These are phyloP conservation scores for Houttuynia cordata DNA, from an alignment of 164 flowering plant genomes.

Conservation along the genomic window DNA sequence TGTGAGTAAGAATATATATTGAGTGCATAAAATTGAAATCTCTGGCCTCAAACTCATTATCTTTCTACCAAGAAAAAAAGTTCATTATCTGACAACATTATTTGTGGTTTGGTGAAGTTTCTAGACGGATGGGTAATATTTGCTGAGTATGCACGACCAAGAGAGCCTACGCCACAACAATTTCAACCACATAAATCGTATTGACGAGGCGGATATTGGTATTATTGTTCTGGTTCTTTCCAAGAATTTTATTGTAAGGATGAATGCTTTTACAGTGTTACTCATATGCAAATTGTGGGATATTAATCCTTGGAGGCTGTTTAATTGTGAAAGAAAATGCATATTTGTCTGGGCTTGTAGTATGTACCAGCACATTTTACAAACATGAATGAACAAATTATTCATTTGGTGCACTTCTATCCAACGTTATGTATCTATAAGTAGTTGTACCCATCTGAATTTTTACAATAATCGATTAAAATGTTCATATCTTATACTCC, in stretches of 20 bases:
- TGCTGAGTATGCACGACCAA: conserved; percentile 16
- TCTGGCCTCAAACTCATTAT: neutral
- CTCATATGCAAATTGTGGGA: no score
- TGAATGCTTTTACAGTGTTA: neutral
- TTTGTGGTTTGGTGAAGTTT: conserved; percentile 3
- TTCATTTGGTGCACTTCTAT: no score
- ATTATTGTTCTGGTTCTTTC: neutral
- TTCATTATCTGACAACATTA: no score
- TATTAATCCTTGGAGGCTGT: no score
- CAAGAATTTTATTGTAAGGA: neutral
- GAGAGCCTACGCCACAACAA: conserved; percentile 1
- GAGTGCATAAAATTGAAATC: neutral
- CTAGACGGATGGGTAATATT: conserved; percentile 20
- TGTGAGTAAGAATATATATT: neutral
- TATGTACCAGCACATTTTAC: no score
- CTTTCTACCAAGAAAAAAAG: neutral
- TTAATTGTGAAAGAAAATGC: no score
- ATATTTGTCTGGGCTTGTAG: no score
- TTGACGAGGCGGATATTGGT: neutral
- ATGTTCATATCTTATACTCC: no score
- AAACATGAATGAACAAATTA: no score
- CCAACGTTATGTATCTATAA: no score
- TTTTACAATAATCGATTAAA: no score
- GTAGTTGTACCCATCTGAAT: no score
- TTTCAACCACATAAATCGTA: neutral